These are phyloP conservation scores for Sporothrix curviconia DNA, from an alignment of 2,329 filamentous ascomycete genomes.

Conservation along the genomic window DNA sequence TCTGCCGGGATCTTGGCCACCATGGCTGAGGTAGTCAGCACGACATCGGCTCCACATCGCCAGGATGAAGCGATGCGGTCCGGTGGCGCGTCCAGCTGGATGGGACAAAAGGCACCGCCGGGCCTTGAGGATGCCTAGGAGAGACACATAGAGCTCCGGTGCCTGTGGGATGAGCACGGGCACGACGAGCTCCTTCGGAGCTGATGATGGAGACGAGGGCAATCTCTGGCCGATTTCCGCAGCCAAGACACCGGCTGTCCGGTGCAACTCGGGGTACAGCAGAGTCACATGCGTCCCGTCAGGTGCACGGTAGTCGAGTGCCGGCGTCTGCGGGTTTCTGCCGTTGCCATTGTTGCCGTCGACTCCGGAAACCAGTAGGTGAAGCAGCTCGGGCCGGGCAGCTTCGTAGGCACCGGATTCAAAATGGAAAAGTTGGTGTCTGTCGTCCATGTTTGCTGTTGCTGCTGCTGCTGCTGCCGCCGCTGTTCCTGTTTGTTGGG, in stretches of 20 bases:
- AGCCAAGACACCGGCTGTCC: slow-evolving; percentile 50
- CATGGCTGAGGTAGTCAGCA: slow-evolving; percentile 56
- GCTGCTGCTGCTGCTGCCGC: no score
- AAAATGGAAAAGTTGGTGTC: slow-evolving; percentile 35
- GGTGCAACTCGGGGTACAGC: slow-evolving; percentile 59
- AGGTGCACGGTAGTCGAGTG: slow-evolving; percentile 57
- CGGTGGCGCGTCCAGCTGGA: slow-evolving; percentile 68
- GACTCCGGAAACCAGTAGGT: slow-evolving; percentile 50
- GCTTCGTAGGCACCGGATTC: slow-evolving; percentile 36
- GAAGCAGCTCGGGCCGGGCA: slow-evolving; percentile 42
- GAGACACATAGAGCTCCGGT: slow-evolving; percentile 67
- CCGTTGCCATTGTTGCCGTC: slow-evolving; percentile 7
- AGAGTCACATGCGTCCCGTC: slow-evolving; percentile 41
- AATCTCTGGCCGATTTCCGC: slow-evolving; percentile 34
- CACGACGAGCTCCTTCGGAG: slow-evolving; percentile 45
- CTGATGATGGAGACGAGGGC: neutral
- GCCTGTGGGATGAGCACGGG: slow-evolving; percentile 74
- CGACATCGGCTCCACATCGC: slow-evolving; percentile 66
- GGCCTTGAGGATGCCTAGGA: slow-evolving; percentile 72
- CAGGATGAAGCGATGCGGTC: slow-evolving; percentile 77
- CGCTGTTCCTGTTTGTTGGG: no score
- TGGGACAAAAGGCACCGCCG: slow-evolving; percentile 78
- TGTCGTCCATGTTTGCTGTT: neutral
- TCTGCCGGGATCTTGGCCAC: slow-evolving; percentile 33
- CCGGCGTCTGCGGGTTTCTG: slow-evolving; percentile 27